Conservation (phyloP, 108 stramenopile genomes). For the Nitzschia palea region DNA sequence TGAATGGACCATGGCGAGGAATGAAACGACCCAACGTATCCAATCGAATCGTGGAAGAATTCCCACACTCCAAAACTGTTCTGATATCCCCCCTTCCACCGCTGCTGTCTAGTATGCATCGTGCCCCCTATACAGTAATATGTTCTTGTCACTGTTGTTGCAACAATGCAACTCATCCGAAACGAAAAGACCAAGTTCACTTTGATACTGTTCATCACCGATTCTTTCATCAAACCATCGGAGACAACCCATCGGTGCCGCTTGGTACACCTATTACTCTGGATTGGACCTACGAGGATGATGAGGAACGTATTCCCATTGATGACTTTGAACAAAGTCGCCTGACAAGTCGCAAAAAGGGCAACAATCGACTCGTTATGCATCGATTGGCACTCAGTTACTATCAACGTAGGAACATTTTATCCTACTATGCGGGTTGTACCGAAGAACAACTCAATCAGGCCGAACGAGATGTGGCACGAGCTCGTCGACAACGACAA, state of each 20-base stretch:
- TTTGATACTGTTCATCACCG: conserved; percentile 37
- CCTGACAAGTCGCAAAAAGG: background rate
- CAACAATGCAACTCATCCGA: background rate
- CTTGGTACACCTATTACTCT: conserved; percentile 51
- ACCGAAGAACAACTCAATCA: conserved; percentile 19
- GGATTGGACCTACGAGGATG: conserved; percentile 49
- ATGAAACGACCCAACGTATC: too few relatives aligned
- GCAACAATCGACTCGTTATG: background rate
- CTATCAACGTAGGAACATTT: conserved; percentile 39
- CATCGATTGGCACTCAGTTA: conserved; percentile 39
- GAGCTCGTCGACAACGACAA: conserved; percentile 19
- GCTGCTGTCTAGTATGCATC: too few relatives aligned
- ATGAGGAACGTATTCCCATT: background rate
- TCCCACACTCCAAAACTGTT: too few relatives aligned
- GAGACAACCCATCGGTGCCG: conserved; percentile 50
- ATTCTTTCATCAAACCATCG: conserved; percentile 44
- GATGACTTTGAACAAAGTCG: conserved; percentile 2
- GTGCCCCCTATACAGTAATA: too few relatives aligned
- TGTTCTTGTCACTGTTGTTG: background rate
- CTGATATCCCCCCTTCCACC: too few relatives aligned
- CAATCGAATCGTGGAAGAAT: too few relatives aligned
- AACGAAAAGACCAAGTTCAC: background rate
- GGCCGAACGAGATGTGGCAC: conserved; percentile 1
- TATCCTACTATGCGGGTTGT: conserved; percentile 14
- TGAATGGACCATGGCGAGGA: too few relatives aligned